Percentiles rank a stretch among this genome's conserved stretches.
Evolutionary conservation across 345 rosid genomes (phyloP).

Genomic region (Corchorus olitorius): DNA sequence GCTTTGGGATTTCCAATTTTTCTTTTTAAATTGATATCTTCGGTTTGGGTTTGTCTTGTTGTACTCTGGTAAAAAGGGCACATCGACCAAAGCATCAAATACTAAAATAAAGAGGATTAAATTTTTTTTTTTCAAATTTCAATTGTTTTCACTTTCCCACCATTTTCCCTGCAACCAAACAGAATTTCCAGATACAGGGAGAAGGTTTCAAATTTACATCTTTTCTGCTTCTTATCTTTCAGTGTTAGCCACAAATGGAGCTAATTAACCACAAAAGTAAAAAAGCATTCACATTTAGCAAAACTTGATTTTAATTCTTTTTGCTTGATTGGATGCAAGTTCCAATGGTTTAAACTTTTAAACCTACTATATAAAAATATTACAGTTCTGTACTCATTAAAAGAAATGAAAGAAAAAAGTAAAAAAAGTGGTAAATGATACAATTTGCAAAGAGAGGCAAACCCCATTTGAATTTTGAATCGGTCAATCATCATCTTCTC

Average conservation of each 20-base stretch:
- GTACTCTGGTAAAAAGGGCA: not conserved
- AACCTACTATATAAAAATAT: slow-evolving; percentile 1
- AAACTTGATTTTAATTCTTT: slow-evolving; percentile 15
- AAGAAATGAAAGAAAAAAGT: not conserved
- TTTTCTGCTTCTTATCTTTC: slow-evolving; percentile 17
- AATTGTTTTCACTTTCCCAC: not conserved
- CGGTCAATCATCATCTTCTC: slow-evolving; percentile 27
- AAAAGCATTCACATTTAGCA: not conserved
- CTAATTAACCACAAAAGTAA: not conserved
- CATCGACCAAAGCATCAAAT: not conserved
- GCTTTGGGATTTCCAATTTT: not conserved
- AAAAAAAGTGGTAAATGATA: slow-evolving; percentile 18
- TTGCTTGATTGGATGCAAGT: not conserved
- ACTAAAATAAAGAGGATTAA: not conserved
- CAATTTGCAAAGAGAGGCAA: slow-evolving; percentile 14
- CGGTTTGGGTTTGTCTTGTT: not conserved
- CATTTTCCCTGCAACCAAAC: not conserved
- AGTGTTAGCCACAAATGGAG: slow-evolving; percentile 19
- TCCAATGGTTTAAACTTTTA: slow-evolving; percentile 17
- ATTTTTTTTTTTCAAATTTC: not conserved
- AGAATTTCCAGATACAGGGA: not conserved
- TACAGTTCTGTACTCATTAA: slow-evolving; percentile 21
- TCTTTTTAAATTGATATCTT: not conserved
- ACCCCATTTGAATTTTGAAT: not conserved
- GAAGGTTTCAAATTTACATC: not conserved